A percentile compares a stretch with the other conserved stretches of the same genome.
phyloP scores from a whole-genome alignment of 768 basidiomycete species.

The Favolaschia claudopus region DNA sequence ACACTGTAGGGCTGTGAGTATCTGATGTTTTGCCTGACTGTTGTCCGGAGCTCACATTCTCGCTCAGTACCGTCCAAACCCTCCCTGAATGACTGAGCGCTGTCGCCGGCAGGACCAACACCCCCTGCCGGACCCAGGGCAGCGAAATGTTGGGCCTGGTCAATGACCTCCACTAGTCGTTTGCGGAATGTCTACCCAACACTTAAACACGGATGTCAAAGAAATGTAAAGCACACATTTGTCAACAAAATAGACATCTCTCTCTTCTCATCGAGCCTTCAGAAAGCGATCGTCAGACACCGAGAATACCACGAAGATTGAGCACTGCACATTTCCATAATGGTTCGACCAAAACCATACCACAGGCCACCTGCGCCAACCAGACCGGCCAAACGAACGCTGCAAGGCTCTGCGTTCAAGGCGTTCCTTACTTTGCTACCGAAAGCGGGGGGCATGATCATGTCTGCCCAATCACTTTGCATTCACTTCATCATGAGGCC shows the following conservation, averaged over 20 bases:
- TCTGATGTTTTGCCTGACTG: neutral
- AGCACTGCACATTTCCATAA: conserved; percentile 75
- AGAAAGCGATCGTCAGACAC: neutral
- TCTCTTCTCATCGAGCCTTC: conserved; percentile 79
- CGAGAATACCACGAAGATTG: conserved; percentile 1
- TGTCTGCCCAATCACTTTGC: conserved; percentile 85
- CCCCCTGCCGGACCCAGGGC: conserved; percentile 67
- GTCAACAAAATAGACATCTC: conserved; percentile 77
- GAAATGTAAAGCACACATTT: conserved; percentile 65
- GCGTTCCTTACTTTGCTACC: conserved; percentile 82
- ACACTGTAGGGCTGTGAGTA: conserved; percentile 60
- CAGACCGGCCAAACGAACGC: conserved; percentile 81
- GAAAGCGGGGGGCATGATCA: conserved; percentile 84
- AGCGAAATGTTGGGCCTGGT: conserved; percentile 91
- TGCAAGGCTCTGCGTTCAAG: conserved; percentile 86
- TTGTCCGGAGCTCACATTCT: conserved; percentile 69
- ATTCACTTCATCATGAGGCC: conserved; percentile 21
- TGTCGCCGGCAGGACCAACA: conserved; percentile 59
- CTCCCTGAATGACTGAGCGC: conserved; percentile 82
- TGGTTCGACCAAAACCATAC: conserved; percentile 91
- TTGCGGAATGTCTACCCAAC: conserved; percentile 71
- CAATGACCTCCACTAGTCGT: conserved; percentile 80
- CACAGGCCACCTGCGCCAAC: conserved; percentile 90
- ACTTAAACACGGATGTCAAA: conserved; percentile 16
- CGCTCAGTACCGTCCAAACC: conserved; percentile 93